These are phyloP conservation scores for Dichotomopilus funicola DNA, from an alignment of 2,329 filamentous ascomycete species.

Conservation along the genomic window DNA sequence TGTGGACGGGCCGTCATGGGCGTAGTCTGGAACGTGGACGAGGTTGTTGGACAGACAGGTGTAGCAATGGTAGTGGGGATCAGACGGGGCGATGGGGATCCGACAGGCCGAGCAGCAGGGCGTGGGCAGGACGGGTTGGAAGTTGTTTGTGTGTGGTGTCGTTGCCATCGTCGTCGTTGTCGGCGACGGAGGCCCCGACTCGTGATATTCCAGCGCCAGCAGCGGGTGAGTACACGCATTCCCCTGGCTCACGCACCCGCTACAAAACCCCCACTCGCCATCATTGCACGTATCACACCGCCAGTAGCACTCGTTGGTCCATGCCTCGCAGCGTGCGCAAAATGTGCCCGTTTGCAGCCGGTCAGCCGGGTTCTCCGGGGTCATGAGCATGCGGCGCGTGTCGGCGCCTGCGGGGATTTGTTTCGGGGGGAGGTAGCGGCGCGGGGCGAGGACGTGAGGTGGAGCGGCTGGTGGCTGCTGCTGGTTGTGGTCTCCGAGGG, in stretches of 20 bases:
- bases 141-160: constrained; percentile 38
- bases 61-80: constrained; percentile 73
- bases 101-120: constrained; percentile 74
- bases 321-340: constrained; percentile 67
- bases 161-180: background rate
- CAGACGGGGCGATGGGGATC: constrained; percentile 55
- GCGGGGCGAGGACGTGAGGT: constrained; percentile 53
- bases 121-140: constrained; percentile 62
- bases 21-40: background rate
- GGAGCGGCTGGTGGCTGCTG: constrained; percentile 32
- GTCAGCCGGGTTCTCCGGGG: constrained; percentile 55
- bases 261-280: constrained; percentile 93
- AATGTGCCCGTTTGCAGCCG: constrained; percentile 76
- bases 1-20: background rate
- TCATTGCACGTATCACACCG: constrained; percentile 81
- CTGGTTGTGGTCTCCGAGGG: too few species aligned
- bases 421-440: constrained; percentile 49
- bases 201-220: constrained; percentile 61
- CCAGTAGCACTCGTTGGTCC: constrained; percentile 83
- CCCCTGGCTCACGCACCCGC: constrained; percentile 76
- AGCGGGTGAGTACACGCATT: constrained; percentile 75
- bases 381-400: constrained; percentile 52
- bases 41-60: constrained; percentile 44
- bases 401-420: constrained; percentile 46
- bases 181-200: background rate